Evolutionary conservation across 202 grass and related monocot species (phyloP), one percentile per base, ranked within the genome.

Genomic region (Panicum virgatum): DNA sequence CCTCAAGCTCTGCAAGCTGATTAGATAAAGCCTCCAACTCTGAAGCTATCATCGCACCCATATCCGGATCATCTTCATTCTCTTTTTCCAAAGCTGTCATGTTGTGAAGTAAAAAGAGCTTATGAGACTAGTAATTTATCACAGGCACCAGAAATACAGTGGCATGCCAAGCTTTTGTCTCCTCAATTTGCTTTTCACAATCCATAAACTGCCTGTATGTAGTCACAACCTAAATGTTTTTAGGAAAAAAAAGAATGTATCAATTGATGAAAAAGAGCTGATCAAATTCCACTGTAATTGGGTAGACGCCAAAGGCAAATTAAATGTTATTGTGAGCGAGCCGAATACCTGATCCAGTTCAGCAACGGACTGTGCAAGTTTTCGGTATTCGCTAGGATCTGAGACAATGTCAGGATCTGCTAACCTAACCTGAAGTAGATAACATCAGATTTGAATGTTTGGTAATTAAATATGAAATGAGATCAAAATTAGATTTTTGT

Each of bases 381-480:
- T 98, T 87, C 95, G 95, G 80, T 98, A 95, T 62, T 93, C 92
- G 1, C 81, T 93, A 58, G 86, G 95, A 91, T 98, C 90, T 39
- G 95, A 95, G 36, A 90, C 82, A 63, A 95, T 79, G 80, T 91
- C 95, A 85, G 95, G 95, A 83, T 98, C 95, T 47, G 88, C 95
- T 85, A 98, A 85, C 87, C 91, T 94, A 86, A 91, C 84, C 95
- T 98, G 88, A 84, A 85, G 52, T 46, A 73, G 62, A 83, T 48
- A 78, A 2, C 14, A 57, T 76, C 56, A 82, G 68, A 81, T 57
- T 62, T 23, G 7, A 50, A 0, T 9, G 18, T 44, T 84, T 66
- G 58, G 38, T 39, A 77, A 69, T 52, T 83, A 3, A 46, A 43
- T 68, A 75, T 8, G 16, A n/a, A 59, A 66, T 73, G 59, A 65